Evolutionary conservation across 495 filamentous ascomycete species (phyloP).

Genomic region (Penicillium steckii): DNA sequence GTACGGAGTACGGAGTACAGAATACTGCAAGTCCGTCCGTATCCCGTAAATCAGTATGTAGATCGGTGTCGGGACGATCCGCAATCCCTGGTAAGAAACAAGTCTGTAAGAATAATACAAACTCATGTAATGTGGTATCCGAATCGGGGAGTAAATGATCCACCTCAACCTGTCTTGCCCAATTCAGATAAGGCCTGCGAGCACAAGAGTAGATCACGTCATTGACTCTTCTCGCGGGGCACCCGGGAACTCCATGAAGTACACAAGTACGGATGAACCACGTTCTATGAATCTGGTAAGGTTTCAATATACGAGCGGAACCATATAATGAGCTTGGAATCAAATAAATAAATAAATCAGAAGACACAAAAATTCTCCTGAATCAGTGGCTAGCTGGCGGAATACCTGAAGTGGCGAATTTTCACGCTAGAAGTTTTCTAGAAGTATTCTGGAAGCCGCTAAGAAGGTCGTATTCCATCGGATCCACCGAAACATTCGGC

Average conservation of each 20-base stretch:
- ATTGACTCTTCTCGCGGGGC: slow-evolving; percentile 7
- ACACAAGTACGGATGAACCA: neutral
- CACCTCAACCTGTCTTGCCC: slow-evolving; percentile 2
- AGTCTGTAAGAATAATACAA: neutral
- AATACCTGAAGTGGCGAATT: slow-evolving; percentile 7
- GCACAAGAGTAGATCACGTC: neutral
- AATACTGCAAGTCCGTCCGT: neutral
- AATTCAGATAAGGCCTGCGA: slow-evolving; percentile 7
- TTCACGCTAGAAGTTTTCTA: slow-evolving; percentile 28
- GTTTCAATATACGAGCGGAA: no score
- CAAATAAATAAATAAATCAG: neutral
- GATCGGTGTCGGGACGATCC: slow-evolving; percentile 17
- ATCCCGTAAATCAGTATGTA: neutral
- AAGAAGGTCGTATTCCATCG: slow-evolving; percentile 18
- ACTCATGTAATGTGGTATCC: neutral
- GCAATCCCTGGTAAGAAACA: neutral
- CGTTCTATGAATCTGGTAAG: neutral
- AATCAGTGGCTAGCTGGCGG: slow-evolving; percentile 4
- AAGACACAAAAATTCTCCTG: neutral
- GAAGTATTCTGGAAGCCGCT: slow-evolving; percentile 32
- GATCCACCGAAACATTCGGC: neutral
- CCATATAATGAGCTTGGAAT: no score
- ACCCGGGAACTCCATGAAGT: no score
- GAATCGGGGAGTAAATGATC: neutral
- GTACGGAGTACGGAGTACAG: neutral